Base-by-base conservation (phyloP, 176 grass and related monocot species). In the Panicum miliaceum region DNA sequence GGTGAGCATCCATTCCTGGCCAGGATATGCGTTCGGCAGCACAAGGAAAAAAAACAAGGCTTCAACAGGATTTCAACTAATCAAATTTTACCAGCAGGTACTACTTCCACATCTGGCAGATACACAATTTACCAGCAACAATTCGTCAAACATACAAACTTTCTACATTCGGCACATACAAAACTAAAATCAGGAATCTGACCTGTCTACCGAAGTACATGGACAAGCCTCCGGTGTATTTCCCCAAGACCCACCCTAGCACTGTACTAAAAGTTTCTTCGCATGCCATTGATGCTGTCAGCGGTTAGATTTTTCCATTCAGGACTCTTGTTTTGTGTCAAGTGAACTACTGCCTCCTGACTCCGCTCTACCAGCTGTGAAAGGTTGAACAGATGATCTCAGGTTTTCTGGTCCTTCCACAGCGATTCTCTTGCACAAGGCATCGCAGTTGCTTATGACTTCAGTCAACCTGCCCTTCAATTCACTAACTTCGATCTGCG, bases 391-490 rank as follows among this genome's bases (percentile, higher is more conserved):
- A 1, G 91, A 89, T 32, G 75, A 80, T 40, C 81, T 67, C 22
- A 99, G 65, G 58, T 73, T 77, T 70, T 94, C 89, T 38, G 89
- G 88, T 47, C 89, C 96, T 90, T 90, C 86, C 61, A 75, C 83
- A 75, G 58, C 45, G 58, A 99, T 94, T 76, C 91, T 96, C 75
- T 92, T 96, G 81, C 91, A 96, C 69, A 94, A 37, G 61, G 96
- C 88, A 67, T 99, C 90, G 2, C 91, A 99, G 65, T 99, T 94
- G 72, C 93, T 95, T 66, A 99, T 84, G 14, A 96, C 90, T 84
- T 96, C 93, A 72, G 93, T 96, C 77, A 99, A 88, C 69, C 93
- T 94, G 88, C 93, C 91, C 81, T 96, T 94, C n/a, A 96, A 77
- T 67, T 90, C 93, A 52, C 96, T 93, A 67, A 99, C 93, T 88